Base-by-base conservation (phyloP, 192 early-diverging fungal species). In the Gamsiella multidivaricata region DNA sequence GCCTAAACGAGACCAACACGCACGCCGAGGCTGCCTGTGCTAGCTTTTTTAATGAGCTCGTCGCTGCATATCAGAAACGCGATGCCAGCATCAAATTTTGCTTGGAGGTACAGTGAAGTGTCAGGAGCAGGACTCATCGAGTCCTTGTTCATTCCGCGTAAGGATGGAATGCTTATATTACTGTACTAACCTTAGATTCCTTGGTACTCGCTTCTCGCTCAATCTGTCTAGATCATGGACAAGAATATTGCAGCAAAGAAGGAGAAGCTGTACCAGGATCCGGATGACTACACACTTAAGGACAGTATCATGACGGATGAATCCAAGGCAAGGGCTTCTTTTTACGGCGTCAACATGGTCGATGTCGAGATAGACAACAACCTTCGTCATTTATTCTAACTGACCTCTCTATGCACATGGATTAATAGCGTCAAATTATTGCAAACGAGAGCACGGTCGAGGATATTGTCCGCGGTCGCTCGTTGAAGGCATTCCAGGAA, bases 1-100 rank as follows among this genome's bases (percentile, higher is more conserved):
- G 90, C 23, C 80, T 94, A 63, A 94, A 94, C 79, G 83, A 81
- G 32, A 92, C 91, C n/a, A 83, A 92, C 70, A 91, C 89, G 3
- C 86, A 88, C 20, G 85, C 86, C 1, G 83, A 78, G 45, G 69
- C 75, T 45, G 87, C 87, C 14, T 94, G 92, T 54, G 67, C 79
- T 28, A 85, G 81, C 26, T 84, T 94, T 29, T 92, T 94, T 39
- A 86, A 83, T 25, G 81, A 89, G 31, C 79, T 94, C 43, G 78
- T 89, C 20, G 78, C 81, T 1, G 90, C 92, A 12, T 94, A 92
- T 65, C 50, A 64, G 37, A 85, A 88, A 63, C 82, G 92, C 11
- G 91, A 90, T 60, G 75, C 87, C 25, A 88, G 86, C 49, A 87
- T 94, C 65, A 79, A 87, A 43, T 88, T 81, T 28, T 94, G 92